Conservation (phyloP, 805 yeast species). For the Saccharomycopsis capsularis region DNA sequence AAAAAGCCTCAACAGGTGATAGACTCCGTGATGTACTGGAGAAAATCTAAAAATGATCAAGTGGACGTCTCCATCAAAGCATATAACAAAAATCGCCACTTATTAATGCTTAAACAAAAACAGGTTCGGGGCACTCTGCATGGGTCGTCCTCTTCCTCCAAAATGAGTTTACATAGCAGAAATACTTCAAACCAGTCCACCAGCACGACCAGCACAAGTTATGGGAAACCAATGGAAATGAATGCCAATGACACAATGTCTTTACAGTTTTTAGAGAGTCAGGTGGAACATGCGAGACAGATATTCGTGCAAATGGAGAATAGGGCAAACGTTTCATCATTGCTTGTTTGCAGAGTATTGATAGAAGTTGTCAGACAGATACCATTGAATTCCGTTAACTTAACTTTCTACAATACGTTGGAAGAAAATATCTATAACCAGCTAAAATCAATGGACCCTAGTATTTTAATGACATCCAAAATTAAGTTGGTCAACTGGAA, state of each 20-base stretch:
- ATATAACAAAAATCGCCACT: conserved; percentile 16
- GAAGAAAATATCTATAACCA: conserved; percentile 94
- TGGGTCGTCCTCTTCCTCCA: conserved; percentile 14
- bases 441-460: conserved; percentile 79
- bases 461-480: conserved; percentile 52
- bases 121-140: conserved; percentile 11
- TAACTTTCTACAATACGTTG: conserved; percentile 70
- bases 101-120: conserved; percentile 9
- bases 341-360: conserved; percentile 81
- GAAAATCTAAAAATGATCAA: conserved; percentile 78
- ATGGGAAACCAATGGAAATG: background rate
- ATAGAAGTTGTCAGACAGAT: conserved; percentile 90
- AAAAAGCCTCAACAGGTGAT: conserved; percentile 91
- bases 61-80: conserved; percentile 12
- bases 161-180: conserved; percentile 19
- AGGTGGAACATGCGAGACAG: conserved; percentile 42
- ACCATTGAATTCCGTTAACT: conserved; percentile 64
- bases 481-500: conserved; percentile 93
- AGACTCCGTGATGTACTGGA: conserved; percentile 98
- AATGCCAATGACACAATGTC: conserved; percentile 12
- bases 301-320: conserved; percentile 80
- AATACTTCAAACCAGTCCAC: conserved; percentile 16
- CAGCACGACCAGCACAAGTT: conserved; percentile 1
- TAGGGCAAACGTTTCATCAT: conserved; percentile 79
- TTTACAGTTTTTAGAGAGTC: conserved; percentile 23